phyloP scores from a whole-genome alignment of 2,329 filamentous ascomycete species.

The Apiospora sp. region DNA sequence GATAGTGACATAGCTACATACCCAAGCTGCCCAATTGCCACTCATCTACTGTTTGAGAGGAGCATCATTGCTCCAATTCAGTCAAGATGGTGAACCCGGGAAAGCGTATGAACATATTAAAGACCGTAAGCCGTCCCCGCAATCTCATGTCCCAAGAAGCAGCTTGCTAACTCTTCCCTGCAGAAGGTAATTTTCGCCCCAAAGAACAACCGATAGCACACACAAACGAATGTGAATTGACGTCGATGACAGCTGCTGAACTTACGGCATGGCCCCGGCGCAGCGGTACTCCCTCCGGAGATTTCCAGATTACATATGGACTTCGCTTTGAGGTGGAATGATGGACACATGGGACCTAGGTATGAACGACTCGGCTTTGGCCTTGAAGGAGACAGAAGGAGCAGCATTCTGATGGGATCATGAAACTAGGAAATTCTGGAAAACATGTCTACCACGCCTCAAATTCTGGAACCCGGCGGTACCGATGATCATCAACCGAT shows the following conservation, averaged over 20 bases:
- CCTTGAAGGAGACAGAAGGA: background rate
- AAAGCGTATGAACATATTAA: constrained; percentile 45
- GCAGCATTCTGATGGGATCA: constrained; percentile 35
- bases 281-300: constrained; percentile 79
- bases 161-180: constrained; percentile 34
- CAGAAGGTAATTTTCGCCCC: constrained; percentile 41
- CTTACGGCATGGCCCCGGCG: constrained; percentile 82
- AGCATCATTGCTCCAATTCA: constrained; percentile 34
- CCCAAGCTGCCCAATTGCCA: background rate
- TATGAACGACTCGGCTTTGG: constrained; percentile 45
- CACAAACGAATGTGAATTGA: constrained; percentile 26
- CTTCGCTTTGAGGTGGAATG: constrained; percentile 68
- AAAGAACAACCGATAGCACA: background rate
- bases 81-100: constrained; percentile 47
- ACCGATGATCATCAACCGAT: constrained; percentile 82
- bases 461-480: constrained; percentile 94
- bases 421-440: constrained; percentile 82
- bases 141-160: background rate
- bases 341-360: constrained; percentile 78
- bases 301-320: constrained; percentile 79
- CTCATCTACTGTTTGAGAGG: constrained; percentile 13
- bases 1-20: background rate
- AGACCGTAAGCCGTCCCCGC: constrained; percentile 37
- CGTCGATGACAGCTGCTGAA: constrained; percentile 35
- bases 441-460: constrained; percentile 79